Conservation (phyloP, 148 eudicot genomes). For the Limonium bicolor region DNA sequence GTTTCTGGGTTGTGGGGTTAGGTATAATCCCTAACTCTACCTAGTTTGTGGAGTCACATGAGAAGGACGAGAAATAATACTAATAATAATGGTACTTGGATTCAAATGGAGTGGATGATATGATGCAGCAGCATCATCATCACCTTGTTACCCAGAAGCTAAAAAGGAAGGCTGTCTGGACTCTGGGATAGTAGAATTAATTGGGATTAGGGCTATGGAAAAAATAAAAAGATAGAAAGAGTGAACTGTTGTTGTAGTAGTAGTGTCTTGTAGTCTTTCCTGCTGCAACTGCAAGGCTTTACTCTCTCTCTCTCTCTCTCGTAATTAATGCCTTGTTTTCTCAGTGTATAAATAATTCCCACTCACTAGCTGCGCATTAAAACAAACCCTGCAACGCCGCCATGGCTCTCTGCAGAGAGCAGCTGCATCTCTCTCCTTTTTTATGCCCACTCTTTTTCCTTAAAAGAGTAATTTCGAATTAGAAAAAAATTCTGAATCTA, state of each 20-base stretch:
- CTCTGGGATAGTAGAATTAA: too few species aligned
- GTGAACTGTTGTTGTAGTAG: too few species aligned
- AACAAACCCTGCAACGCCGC: slow-evolving; percentile 89
- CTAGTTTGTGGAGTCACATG: slow-evolving; percentile 4
- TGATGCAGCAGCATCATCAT: not conserved
- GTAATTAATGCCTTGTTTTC: not conserved
- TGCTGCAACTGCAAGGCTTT: not conserved
- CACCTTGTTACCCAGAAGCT: too few species aligned
- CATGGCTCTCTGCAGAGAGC: slow-evolving; percentile 26
- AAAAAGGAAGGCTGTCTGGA: too few species aligned
- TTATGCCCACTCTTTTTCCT: slow-evolving; percentile 3
- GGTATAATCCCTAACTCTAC: not conserved
- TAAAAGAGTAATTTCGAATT: not conserved
- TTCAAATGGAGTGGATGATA: not conserved
- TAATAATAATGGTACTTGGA: not conserved
- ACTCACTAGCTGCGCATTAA: too few species aligned
- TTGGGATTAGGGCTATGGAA: not conserved
- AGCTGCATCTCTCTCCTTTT: slow-evolving; percentile 6
- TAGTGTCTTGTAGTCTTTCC: too few species aligned
- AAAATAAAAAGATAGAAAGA: not conserved
- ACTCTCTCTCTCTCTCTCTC: not conserved
- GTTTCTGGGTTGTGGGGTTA: not conserved
- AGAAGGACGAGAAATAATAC: not conserved
- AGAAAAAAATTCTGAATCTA: not conserved
- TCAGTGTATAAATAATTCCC: slow-evolving; percentile 11